Base-by-base conservation (phyloP, 208 protist genomes). In the Histomonas meleagridis region DNA sequence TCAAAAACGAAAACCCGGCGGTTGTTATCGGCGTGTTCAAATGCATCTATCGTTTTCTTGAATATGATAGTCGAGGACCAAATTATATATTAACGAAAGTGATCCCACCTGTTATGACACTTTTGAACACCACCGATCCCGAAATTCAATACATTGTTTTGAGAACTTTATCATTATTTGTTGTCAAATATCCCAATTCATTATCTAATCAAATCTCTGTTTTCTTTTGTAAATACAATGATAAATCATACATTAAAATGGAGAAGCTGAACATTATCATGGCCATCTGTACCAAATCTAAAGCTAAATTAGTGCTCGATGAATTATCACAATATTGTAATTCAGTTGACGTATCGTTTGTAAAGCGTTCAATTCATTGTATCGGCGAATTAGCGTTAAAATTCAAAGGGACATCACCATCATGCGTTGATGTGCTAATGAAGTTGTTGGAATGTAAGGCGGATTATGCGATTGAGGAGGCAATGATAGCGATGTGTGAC, bases 101-200 rank as follows among this genome's bases (percentile, higher is more conserved):
- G 91, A 95, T 99, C 90, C 97, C 97, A 78, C 96, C 97, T 38
- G 97, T 98, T 2, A 95, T 99, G 5, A 94, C 95, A 28, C 94
- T 93, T 26, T 91, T 97, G 0, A 92, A 97, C 38, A 96, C 94
- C 0, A 76, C 86, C n/a, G 95, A 98, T 92, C 96, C 98, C 70
- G 98, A 99, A 93, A 97, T 98, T 53, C 97, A 99, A 94, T 99
- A 98, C 93, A 96, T 99, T 10, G 97, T 98, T 46, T 96, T 98
- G 60, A 96, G 98, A 91, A 99, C 99, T 94, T 98, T 99, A 93
- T 97, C 98, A 93, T 95, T 98, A 5, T 96, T 99, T 90, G 94
- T 99, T 4, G 97, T 99, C 76, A 96, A 96, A 97, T 91, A 96
- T 96, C 32, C 70, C 32, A 81, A 81, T 5, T 10, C 43, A n/a